These are phyloP conservation scores for Aulographum hederae DNA, from an alignment of 2,329 filamentous ascomycete genomes.

Conservation along the genomic window DNA sequence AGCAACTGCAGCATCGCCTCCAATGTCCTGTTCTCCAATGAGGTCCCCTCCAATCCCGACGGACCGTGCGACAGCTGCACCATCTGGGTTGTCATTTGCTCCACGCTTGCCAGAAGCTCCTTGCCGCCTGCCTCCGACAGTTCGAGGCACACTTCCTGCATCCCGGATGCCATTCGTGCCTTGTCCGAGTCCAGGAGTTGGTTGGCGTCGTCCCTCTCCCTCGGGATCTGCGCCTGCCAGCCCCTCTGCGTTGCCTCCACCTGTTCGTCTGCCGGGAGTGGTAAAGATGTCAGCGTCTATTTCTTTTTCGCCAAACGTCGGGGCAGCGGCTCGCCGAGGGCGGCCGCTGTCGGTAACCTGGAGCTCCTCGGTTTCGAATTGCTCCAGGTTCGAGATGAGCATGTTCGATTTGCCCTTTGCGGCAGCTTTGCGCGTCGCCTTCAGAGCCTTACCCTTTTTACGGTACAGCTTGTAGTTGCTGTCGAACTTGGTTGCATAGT, in stretches of 20 bases:
- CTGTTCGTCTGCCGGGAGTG: conserved; percentile 24
- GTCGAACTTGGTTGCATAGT: conserved; percentile 63
- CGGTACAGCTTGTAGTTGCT: conserved; percentile 62
- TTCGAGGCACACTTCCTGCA: too few species aligned
- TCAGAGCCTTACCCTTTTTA: conserved; percentile 14
- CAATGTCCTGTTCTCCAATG: too few species aligned
- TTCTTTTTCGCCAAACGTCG: conserved; percentile 52
- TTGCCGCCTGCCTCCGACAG: too few species aligned
- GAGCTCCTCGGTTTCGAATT: conserved; percentile 21
- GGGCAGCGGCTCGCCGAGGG: conserved; percentile 38
- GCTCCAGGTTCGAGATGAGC: conserved; percentile 35
- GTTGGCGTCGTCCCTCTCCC: too few species aligned
- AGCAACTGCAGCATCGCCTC: too few species aligned
- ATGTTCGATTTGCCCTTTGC: conserved; percentile 1
- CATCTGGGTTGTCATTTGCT: too few species aligned
- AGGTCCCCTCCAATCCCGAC: too few species aligned
- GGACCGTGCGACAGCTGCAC: too few species aligned
- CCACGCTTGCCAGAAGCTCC: too few species aligned
- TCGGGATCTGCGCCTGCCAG: conserved; percentile 4
- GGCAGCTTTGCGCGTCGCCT: conserved; percentile 32
- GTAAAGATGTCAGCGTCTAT: conserved; percentile 39
- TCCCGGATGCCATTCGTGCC: too few species aligned
- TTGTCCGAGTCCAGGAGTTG: too few species aligned
- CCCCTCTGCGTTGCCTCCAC: conserved; percentile 6
- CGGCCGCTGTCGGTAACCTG: conserved; percentile 28